Evolutionary conservation across 306 rosid genomes (phyloP), one percentile per base, ranked within the genome.

Genomic region (Luffa acutangula): DNA sequence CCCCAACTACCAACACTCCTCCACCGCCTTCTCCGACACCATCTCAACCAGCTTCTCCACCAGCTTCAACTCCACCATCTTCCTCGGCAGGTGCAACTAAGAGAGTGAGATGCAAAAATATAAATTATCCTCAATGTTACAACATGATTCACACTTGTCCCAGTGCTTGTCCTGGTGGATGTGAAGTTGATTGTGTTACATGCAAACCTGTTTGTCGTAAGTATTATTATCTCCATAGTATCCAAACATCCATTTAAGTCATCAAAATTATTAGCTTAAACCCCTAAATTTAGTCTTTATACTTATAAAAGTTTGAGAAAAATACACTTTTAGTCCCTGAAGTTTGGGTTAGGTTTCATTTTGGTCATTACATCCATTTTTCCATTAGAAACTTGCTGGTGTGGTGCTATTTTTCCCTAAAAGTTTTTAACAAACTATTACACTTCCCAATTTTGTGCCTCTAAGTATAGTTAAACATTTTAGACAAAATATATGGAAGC

Each of bases 201-300:
- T 91, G 92, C 87, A 91, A 87, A 66, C 90, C 93, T 0, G 80
- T 91, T 67, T 91, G 93, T 76, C 72, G 92, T 89, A 91, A 89
- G 93, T 79, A 48, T 39, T 17, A 66, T 9, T 25, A 39, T 66
- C 31, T 25, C 31, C 73, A 56, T 0, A 0, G 5, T 39, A 5
- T 6, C 42, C 5, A 4, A 39, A 39, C 17, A 52, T 2, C 6
- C 3, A 52, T 52, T 52, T 3, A 1, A 11, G 4, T 52, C 57
- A 52, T 52, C 20, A 11, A 12, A 11, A 52, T 52, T 11, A 52
- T 11, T 2, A 52, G 5, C 57, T 52, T 52, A 52, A 52, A 52
- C 3, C 42, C 4, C 5, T 2, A 39, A 39, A 39, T 6, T 39
- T 39, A 39, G 0, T 39, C 42, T 39, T 39, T 6, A 39, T 39